phyloP scores from a whole-genome alignment of 345 rosid genomes.

The Salix purpurea region DNA sequence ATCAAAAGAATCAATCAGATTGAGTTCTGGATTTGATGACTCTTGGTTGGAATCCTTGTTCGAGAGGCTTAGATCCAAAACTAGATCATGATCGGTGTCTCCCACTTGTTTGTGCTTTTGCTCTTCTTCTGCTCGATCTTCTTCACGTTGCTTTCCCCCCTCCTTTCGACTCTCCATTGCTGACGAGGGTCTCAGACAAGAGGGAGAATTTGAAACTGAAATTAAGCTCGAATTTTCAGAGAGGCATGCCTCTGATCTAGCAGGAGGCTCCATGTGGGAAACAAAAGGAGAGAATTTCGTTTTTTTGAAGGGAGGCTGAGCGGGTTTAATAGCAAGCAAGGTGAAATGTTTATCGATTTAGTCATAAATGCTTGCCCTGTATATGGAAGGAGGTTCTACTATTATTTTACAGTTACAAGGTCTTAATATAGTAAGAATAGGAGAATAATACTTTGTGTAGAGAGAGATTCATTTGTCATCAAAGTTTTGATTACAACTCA shows the following conservation, averaged over 20 bases:
- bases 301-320: neutral
- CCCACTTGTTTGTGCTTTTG: neutral
- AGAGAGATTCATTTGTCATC: constrained; percentile 2
- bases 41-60: constrained; percentile 34
- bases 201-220: constrained; percentile 26
- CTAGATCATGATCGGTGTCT: constrained; percentile 21
- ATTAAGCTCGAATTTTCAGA: constrained; percentile 36
- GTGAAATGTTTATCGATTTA: constrained; percentile 18
- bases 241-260: constrained; percentile 27
- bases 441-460: constrained; percentile 4
- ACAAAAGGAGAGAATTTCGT: neutral
- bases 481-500: constrained; percentile 19
- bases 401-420: constrained; percentile 36
- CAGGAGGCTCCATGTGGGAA: constrained; percentile 35
- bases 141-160: constrained; percentile 3
- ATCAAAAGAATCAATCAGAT: constrained; percentile 47
- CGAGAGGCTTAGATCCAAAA: constrained; percentile 60
- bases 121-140: neutral
- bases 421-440: constrained; percentile 23
- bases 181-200: constrained; percentile 4
- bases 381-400: constrained; percentile 1
- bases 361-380: constrained; percentile 15
- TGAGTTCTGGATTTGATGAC: constrained; percentile 35
- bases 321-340: constrained; percentile 28
- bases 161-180: neutral